Conservation (phyloP, 805 yeast genomes). For the Cyberlindnera suaveolens region DNA sequence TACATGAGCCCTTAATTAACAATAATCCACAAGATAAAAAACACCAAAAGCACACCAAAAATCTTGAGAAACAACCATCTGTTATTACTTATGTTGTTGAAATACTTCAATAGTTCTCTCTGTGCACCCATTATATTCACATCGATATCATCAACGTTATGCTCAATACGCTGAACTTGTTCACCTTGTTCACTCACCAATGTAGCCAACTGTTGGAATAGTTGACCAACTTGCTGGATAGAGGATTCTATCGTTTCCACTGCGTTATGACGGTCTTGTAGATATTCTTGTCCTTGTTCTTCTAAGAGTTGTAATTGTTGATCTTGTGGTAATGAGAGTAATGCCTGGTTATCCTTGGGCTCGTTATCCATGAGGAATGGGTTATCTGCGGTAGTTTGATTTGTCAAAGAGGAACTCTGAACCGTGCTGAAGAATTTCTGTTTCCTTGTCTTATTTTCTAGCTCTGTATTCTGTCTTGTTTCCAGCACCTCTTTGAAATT, state of each 20-base stretch:
- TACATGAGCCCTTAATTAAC: constrained; percentile 39
- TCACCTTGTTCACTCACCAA: constrained; percentile 99
- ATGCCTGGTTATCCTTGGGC: constrained; percentile 17
- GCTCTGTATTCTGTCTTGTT: constrained; percentile 76
- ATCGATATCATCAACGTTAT: constrained; percentile 88
- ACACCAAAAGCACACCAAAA: constrained; percentile 78
- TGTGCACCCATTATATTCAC: constrained; percentile 91
- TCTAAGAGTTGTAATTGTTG: constrained; percentile 78
- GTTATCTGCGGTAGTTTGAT: constrained; percentile 25
- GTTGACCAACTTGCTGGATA: constrained; percentile 90
- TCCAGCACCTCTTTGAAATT: constrained; percentile 88
- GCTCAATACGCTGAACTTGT: constrained; percentile 90
- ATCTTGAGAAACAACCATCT: constrained; percentile 88
- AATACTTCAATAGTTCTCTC: constrained; percentile 85
- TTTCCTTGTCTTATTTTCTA: constrained; percentile 72
- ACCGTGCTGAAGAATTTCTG: constrained; percentile 66
- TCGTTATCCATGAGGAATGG: constrained; percentile 31
- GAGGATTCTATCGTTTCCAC: constrained; percentile 97
- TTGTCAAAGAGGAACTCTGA: constrained; percentile 16
- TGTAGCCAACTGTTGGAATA: constrained; percentile 90
- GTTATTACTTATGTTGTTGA: constrained; percentile 79
- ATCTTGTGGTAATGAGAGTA: constrained; percentile 77
- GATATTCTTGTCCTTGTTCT: constrained; percentile 69
- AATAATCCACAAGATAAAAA: constrained; percentile 72
- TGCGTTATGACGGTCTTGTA: constrained; percentile 80